These are phyloP conservation scores for Talaromyces sp. DNA, from an alignment of 2,329 filamentous ascomycete species.

Conservation along the genomic window DNA sequence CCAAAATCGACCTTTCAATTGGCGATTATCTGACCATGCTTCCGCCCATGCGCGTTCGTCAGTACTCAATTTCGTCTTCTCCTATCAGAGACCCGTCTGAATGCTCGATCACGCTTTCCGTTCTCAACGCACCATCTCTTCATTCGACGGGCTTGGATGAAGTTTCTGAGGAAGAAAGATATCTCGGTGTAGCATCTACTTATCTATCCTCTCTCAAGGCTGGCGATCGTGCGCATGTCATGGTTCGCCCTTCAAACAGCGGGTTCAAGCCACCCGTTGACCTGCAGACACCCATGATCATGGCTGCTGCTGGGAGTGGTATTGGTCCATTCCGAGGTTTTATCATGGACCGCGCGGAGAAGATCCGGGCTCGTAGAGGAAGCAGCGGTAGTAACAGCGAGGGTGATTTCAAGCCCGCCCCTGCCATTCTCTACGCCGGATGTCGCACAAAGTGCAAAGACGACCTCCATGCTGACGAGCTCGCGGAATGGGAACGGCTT, in stretches of 20 bases:
- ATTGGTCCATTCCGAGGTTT: constrained; percentile 62
- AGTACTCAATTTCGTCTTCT: constrained; percentile 76
- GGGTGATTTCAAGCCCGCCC: constrained; percentile 21
- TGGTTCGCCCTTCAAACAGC: constrained; percentile 30
- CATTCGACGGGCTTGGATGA: background rate
- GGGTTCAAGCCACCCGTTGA: constrained; percentile 34
- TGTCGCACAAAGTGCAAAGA: constrained; percentile 32
- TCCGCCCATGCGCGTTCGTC: constrained; percentile 71
- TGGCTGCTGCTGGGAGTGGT: constrained; percentile 45
- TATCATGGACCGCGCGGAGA: constrained; percentile 55
- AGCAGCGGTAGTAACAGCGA: constrained; percentile 13
- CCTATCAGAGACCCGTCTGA: constrained; percentile 55
- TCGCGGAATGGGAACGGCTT: constrained; percentile 53
- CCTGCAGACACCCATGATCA: constrained; percentile 34
- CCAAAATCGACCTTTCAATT: constrained; percentile 58
- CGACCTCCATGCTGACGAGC: constrained; percentile 31
- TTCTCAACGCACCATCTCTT: background rate
- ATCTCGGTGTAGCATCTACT: constrained; percentile 7
- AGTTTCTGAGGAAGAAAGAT: constrained; percentile 37
- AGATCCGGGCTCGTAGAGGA: constrained; percentile 20
- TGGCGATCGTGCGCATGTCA: constrained; percentile 30
- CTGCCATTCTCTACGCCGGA: constrained; percentile 32
- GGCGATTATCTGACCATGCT: constrained; percentile 66
- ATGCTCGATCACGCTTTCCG: constrained; percentile 60
- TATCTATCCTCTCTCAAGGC: constrained; percentile 42